A percentile compares a stretch with the other conserved stretches of the same genome.
These are phyloP conservation scores for Dichotomocladium elegans DNA, from an alignment of 371 early-diverging fungal genomes.

Conservation along the genomic window DNA sequence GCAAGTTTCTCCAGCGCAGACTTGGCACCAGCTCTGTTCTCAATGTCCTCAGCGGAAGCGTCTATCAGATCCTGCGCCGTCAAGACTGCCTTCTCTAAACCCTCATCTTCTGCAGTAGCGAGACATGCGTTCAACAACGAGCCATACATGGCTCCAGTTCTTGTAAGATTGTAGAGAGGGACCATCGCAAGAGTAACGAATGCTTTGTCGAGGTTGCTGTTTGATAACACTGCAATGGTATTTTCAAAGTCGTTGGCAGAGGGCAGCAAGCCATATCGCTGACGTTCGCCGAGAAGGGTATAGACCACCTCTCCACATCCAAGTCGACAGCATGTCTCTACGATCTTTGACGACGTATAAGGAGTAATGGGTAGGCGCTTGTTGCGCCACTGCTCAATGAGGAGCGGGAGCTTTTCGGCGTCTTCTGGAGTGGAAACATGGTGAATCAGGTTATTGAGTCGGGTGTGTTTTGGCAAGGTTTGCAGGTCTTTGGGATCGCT, in stretches of 20 bases:
- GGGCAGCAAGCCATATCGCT: constrained; percentile 28
- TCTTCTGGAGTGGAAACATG: constrained; percentile 8
- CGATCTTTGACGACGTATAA: constrained; percentile 15
- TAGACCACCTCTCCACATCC: constrained; percentile 29
- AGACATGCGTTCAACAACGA: constrained; percentile 8
- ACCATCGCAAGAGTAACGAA: constrained; percentile 17
- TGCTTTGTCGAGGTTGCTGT: constrained; percentile 10
- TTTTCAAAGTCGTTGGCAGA: constrained; percentile 6
- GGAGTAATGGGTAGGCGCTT: constrained; percentile 25
- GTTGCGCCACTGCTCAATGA: constrained; percentile 39
- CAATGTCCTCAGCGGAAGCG: constrained; percentile 2
- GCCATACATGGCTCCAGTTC: constrained; percentile 13
- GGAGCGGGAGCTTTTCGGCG: constrained; percentile 19
- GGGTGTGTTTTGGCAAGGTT: constrained; percentile 10
- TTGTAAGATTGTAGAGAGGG: neutral
- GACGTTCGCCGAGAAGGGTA: constrained; percentile 34
- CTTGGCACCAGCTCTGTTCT: constrained; percentile 11
- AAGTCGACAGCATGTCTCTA: constrained; percentile 22
- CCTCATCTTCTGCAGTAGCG: neutral
- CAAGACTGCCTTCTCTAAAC: constrained; percentile 8
- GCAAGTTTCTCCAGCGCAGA: constrained; percentile 6
- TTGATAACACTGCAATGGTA: constrained; percentile 1
- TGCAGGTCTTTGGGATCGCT: constrained; percentile 9
- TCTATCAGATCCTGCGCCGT: constrained; percentile 6
- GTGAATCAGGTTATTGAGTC: constrained; percentile 13